Percentiles rank a stretch among this genome's conserved stretches.
phyloP scores from a whole-genome alignment of 495 filamentous ascomycete genomes.

The Penicillium goetzii region DNA sequence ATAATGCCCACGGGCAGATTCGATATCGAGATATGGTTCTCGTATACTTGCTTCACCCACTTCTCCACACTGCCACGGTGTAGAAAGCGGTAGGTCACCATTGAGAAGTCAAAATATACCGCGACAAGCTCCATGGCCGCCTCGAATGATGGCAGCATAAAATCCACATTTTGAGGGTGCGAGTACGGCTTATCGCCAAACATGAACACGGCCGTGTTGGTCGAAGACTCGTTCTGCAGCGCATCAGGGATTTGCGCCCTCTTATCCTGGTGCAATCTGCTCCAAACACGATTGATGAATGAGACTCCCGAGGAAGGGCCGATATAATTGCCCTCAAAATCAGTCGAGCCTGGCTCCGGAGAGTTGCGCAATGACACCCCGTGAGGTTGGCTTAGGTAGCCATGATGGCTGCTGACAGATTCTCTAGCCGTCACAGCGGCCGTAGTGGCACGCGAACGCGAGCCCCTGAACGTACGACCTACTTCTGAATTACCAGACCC shows the following conservation, averaged over 20 bases:
- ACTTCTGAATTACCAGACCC: conserved; percentile 13
- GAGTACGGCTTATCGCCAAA: conserved; percentile 51
- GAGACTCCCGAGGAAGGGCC: conserved; percentile 52
- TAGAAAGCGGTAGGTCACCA: conserved; percentile 53
- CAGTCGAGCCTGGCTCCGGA: conserved; percentile 49
- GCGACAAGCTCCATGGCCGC: conserved; percentile 41
- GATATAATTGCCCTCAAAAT: conserved; percentile 52
- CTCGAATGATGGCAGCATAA: conserved; percentile 42
- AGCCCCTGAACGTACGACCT: conserved; percentile 16
- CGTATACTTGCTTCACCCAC: conserved; percentile 47
- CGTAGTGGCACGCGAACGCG: conserved; percentile 17
- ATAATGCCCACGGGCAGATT: conserved; percentile 42
- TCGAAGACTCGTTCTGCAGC: conserved; percentile 39
- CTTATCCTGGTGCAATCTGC: conserved; percentile 48
- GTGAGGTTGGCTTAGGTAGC: conserved; percentile 10
- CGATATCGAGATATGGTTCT: conserved; percentile 37
- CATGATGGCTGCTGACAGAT: conserved; percentile 15
- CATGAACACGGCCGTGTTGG: conserved; percentile 48
- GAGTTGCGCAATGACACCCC: conserved; percentile 40
- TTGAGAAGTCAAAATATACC: conserved; percentile 52
- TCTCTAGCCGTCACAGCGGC: conserved; percentile 7
- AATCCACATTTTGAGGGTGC: conserved; percentile 33
- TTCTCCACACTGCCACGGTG: conserved; percentile 45
- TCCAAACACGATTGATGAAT: conserved; percentile 52
- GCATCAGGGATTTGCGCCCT: conserved; percentile 38